Percentiles rank a stretch among this genome's conserved stretches.
Evolutionary conservation across 148 eudicot genomes (phyloP).

Genomic region (Amaranthus cruentus): DNA sequence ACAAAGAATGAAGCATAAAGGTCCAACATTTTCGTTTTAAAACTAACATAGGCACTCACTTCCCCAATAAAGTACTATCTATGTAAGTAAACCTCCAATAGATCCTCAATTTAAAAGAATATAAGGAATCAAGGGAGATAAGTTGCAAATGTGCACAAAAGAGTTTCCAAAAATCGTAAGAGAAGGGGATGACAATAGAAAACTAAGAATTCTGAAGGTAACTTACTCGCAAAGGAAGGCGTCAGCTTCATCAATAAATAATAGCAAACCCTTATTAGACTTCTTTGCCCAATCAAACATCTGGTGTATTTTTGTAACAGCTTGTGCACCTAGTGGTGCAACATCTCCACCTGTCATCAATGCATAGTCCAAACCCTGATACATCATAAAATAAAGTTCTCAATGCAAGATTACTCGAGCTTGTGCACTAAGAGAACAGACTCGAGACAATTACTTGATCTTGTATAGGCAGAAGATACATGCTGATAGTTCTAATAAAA

Average conservation of each 20-base stretch:
- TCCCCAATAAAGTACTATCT: background rate
- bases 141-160: too few species aligned
- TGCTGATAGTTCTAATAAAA: too few species aligned
- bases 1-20: too few species aligned
- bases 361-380: constrained; percentile 95
- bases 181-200: background rate
- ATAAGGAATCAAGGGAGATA: too few species aligned
- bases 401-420: background rate
- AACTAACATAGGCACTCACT: background rate
- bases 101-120: too few species aligned
- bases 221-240: constrained; percentile 99
- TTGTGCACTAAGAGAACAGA: background rate
- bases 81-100: background rate
- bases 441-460: too few species aligned
- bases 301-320: constrained; percentile 96
- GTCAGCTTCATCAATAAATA: constrained; percentile 98
- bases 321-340: constrained; percentile 97
- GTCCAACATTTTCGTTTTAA: too few species aligned
- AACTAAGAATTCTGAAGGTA: background rate
- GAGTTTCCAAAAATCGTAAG: background rate
- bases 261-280: constrained; percentile 76
- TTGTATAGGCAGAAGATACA: too few species aligned
- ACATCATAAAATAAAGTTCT: constrained; percentile 13
- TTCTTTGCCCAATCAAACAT: constrained; percentile 97
- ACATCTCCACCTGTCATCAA: constrained; percentile 99